These are phyloP conservation scores for Vigna nakashimae DNA, from an alignment of 306 rosid genomes.

Conservation along the genomic window DNA sequence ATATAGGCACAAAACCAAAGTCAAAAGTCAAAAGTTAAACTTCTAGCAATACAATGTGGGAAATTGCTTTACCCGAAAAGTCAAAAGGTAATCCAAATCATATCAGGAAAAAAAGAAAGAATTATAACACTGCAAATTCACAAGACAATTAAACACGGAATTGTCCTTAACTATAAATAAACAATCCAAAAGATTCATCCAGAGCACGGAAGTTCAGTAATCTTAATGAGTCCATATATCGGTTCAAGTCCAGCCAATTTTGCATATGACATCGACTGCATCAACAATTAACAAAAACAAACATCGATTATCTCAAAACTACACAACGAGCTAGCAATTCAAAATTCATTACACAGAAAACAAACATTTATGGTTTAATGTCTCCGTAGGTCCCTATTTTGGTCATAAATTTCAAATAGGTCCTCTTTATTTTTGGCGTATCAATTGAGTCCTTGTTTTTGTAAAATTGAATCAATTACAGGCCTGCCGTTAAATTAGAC, in stretches of 20 bases:
- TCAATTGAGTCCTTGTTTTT: too few species aligned
- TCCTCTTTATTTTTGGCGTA: too few species aligned
- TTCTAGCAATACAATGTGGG: background rate
- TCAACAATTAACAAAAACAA: conserved; percentile 22
- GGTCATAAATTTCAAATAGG: too few species aligned
- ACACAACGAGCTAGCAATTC: conserved; percentile 6
- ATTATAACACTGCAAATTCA: background rate
- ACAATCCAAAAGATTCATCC: conserved; percentile 33
- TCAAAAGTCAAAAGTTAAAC: conserved; percentile 30
- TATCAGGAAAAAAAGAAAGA: background rate
- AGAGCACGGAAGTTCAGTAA: conserved; percentile 36
- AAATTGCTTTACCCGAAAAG: conserved; percentile 25
- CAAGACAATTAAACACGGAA: background rate
- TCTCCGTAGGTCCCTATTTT: too few species aligned
- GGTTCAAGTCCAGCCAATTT: conserved; percentile 94
- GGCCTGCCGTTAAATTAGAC: too few species aligned
- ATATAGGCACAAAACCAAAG: conserved; percentile 83
- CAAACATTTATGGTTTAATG: too few species aligned
- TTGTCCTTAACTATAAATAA: background rate
- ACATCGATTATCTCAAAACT: background rate
- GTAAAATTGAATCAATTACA: too few species aligned
- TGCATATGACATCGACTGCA: conserved; percentile 97
- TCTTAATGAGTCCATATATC: conserved; percentile 96
- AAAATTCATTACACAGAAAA: conserved; percentile 3
- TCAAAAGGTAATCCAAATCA: background rate